phyloP scores from a whole-genome alignment of 441 rosid genomes.

The Hura crepitans region DNA sequence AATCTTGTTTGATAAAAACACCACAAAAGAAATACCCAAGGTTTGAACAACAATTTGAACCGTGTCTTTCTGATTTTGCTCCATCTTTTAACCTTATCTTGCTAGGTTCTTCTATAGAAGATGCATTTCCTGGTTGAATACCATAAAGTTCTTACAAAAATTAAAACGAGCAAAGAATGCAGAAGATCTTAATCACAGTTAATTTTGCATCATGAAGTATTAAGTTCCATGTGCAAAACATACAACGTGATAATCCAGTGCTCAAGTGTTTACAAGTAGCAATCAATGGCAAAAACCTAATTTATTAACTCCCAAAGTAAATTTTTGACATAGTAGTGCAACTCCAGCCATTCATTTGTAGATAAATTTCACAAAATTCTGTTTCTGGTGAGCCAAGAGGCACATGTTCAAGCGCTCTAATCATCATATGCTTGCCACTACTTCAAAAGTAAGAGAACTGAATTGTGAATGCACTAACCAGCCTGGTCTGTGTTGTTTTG shows the following conservation, averaged over 20 bases:
- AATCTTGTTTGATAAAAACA: constrained; percentile 59
- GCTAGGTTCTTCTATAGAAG: constrained; percentile 51
- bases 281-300: background rate
- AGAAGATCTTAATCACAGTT: constrained; percentile 7
- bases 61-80: constrained; percentile 36
- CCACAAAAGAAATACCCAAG: constrained; percentile 59
- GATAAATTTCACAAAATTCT: background rate
- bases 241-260: constrained; percentile 1
- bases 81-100: constrained; percentile 39
- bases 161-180: background rate
- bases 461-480: constrained; percentile 34
- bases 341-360: background rate
- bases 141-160: constrained; percentile 18
- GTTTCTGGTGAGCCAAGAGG: background rate
- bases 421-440: constrained; percentile 1
- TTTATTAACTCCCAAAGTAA: background rate
- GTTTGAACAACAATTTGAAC: constrained; percentile 46
- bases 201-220: background rate
- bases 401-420: background rate
- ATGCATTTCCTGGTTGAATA: constrained; percentile 45
- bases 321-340: background rate
- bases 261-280: background rate
- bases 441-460: constrained; percentile 11
- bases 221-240: constrained; percentile 2
- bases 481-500: constrained; percentile 39